Base-by-base conservation (phyloP, 768 basidiomycete species). In the Neoboletus subvelutipes region DNA sequence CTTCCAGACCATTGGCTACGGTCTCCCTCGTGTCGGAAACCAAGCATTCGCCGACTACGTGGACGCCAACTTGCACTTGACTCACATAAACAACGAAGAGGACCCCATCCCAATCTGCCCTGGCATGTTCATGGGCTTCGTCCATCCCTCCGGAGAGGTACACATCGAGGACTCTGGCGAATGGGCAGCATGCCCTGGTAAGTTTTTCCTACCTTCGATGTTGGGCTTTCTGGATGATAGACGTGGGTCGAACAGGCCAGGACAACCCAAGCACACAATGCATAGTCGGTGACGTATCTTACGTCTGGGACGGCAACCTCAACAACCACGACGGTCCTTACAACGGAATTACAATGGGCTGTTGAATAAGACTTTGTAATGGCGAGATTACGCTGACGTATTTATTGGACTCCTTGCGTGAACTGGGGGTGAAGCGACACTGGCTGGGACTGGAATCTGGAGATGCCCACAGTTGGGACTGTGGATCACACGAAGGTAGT, bases 31-130 rank as follows among this genome's bases (percentile, higher is more conserved):
- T 20, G 75, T 74, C 28, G 84, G 86, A 13, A 86, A 87, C 68
- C 77, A 80, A 64, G 82, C 75, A 2, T 87, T 86, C 57, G 84
- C 84, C 1, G 61, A 83, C 61, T 80, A 79, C 61, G 77, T 85
- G 48, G 81, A 85, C 58, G 68, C 75, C 12, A 69, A 80, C 43
- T 45, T 73, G 39, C 57, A 71, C 13, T 61, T 84, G 46, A 83
- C 77, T 4, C 84, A 80, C 57, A 77, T 87, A 66, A 85, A 80
- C 66, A 85, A 87, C 69, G 45, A 68, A 57, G 54, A 74, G 50
- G 79, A 80, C 52, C 67, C 71, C 0, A 60, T 80, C 18, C 79
- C 79, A 2, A 75, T 64, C 51, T 49, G 41, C 29, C 75, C 75
- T 5, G 64, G 66, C 7, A 64, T 41, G 60, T 75, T 74, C 67